Base-by-base conservation (phyloP, 2,329 filamentous ascomycete genomes). In the Claviceps purpurea region DNA sequence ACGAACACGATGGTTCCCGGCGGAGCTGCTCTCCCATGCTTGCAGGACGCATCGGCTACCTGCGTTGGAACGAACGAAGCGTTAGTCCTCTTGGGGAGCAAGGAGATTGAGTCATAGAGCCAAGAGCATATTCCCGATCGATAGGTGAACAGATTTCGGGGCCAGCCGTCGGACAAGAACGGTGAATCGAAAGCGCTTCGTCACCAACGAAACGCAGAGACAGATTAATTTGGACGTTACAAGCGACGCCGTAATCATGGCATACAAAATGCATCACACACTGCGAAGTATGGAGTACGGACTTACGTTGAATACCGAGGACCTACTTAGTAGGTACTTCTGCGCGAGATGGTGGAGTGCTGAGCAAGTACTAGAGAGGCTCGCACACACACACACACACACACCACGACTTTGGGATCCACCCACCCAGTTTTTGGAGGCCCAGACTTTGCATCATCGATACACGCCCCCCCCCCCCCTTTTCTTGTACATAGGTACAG, bases 371-470 rank as follows among this genome's bases (percentile, higher is more conserved):
- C 6, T 16, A 45, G 24, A 43, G 41, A 45, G 11, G n/a, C 44
- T n/a, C 20, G 22, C 11, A 30, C 43, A 11, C 43, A 34, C 24
- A 39, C 42, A 44, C 44, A 8, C 44, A 38, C 45, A 46, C 49
- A 30, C 48, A 53, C 51, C 26, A 52, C 37, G 37, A 46, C 37
- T 24, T 50, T 37, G 38, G 42, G 51, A 30, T 50, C 51, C 51
- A 52, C 51, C 20, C 20, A 40, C 24, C 39, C 30, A 45, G 42
- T 26, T 18, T 39, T 49, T 34, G 34, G 38, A 34, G 51, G 11
- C 18, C 18, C 7, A 45, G 39, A 18, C 18, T 38, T 44, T 39
- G 20, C 13, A 20, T 10, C 16, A n/a, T 24, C 20, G 10, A 39
- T 26, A 48, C 38, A 20, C 53, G n/a, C 43, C 47, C 46, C 37